A percentile compares a stretch with the other conserved stretches of the same genome.
Conservation (phyloP, 345 rosid genomes). For the Ceriops tagal region DNA sequence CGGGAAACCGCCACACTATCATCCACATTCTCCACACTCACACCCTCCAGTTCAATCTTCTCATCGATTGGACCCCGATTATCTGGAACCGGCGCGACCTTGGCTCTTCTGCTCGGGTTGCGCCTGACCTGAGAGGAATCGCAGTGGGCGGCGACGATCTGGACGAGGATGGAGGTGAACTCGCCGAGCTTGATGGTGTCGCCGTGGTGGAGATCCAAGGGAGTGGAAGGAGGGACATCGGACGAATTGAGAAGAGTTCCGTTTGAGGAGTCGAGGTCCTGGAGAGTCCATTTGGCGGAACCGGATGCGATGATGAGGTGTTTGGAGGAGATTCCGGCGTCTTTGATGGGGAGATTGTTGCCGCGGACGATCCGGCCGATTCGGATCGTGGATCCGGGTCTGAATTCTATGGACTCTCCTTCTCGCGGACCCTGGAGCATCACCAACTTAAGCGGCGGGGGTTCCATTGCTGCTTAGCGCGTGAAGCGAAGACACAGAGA, state of each 20-base stretch:
- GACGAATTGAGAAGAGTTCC: slow-evolving; percentile 62
- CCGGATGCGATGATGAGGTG: slow-evolving; percentile 55
- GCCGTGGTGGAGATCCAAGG: slow-evolving; percentile 48
- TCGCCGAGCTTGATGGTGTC: slow-evolving; percentile 79
- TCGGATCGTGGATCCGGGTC: slow-evolving; percentile 43
- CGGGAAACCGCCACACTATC: slow-evolving; percentile 9
- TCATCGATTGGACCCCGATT: neutral
- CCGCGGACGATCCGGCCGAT: slow-evolving; percentile 77
- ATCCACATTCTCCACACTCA: slow-evolving; percentile 17
- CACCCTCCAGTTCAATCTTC: slow-evolving; percentile 15
- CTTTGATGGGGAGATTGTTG: slow-evolving; percentile 60
- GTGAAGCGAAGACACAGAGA: too few relatives aligned
- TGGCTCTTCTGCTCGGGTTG: slow-evolving; percentile 30
- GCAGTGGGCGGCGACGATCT: slow-evolving; percentile 21
- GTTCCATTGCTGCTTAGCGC: slow-evolving; percentile 2
- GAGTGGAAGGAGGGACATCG: slow-evolving; percentile 33
- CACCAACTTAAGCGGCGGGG: slow-evolving; percentile 35
- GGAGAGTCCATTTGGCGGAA: slow-evolving; percentile 63
- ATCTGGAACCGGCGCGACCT: neutral
- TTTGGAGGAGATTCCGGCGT: slow-evolving; percentile 76
- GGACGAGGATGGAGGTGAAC: slow-evolving; percentile 50
- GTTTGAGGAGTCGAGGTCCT: slow-evolving; percentile 77
- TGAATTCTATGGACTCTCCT: slow-evolving; percentile 58
- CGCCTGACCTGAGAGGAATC: slow-evolving; percentile 34
- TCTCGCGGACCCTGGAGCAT: slow-evolving; percentile 59